Evolutionary conservation across 495 filamentous ascomycete genomes (phyloP), one percentile per base, ranked within the genome.

Genomic region (Glarea lozoyensis): DNA sequence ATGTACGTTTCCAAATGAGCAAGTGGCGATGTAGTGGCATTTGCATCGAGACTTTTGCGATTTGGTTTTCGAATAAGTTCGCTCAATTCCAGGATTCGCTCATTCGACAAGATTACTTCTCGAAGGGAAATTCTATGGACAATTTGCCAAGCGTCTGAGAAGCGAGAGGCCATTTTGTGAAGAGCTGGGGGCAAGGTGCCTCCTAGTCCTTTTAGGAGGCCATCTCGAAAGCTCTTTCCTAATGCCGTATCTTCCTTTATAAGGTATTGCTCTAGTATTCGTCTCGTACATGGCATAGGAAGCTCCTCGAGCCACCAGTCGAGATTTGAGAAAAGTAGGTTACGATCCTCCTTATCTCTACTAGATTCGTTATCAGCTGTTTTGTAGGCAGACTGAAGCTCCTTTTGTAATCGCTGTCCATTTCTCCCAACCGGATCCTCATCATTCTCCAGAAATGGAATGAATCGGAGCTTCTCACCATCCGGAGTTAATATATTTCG

Each of bases 401-500:
- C 54, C 35, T 46, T 31, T 10, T 48, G 11, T n/a, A 52, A 22
- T 21, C 37, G 20, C 23, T 48, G 37, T 42, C 22, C 31, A 27
- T 17, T 34, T 12, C 12, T 30, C 16, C 19, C 34, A 4, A 4
- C 12, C 4, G 10, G 17, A 5, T 11, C 43, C 12, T 27, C 17
- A n/a, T 30, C 17, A 27, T 51, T 45, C 24, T 23, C 39, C 17
- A 53, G n/a, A n/a, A 39, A 51, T 9, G 50, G 54, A 17, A 50
- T 46, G 29, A 43, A 57, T 34, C 38, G 42, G 16, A 57, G 47
- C 15, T 39, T 46, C 16, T 48, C 43, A 40, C 48, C 50, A 39
- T 57, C 54, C 15, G 40, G 43, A 12, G 46, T 34, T 2, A 53
- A 36, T 2, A 57, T 41, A 27, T 54, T 57, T 27, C 54, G 43